Base-by-base conservation (phyloP, 768 basidiomycete genomes). In the Termitomyces sp. region DNA sequence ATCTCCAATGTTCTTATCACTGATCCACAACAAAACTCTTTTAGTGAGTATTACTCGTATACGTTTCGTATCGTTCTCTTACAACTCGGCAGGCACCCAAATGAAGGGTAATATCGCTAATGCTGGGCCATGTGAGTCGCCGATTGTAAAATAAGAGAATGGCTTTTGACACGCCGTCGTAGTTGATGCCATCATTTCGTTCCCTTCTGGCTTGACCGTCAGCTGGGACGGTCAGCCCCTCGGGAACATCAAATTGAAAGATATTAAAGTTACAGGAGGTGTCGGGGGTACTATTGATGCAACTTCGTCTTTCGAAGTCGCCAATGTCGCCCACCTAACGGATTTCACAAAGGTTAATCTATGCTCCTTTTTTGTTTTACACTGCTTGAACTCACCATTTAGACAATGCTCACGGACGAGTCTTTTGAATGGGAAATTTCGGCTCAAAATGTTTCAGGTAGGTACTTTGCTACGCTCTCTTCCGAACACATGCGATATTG, bases 381-480 rank as follows among this genome's bases (percentile, higher is more conserved):
- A 7, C 9, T 33, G 3, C 44, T 50, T 45, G 50, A 49, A 19
- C 50, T 33, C 58, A 11, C 12, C 30, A 15, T 23, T 19, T 58
- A 78, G 81, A 71, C 73, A 21, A 68, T 89, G 55, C 75, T 89
- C 11, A 88, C 82, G 0, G 72, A 82, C 49, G 82, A 84, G 59
- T 78, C 77, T 2, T 90, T 90, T 62, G 78, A 81, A 19, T 90
- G 87, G 88, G 75, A 78, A 15, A 89, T 89, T 58, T 76, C 79
- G 9, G 82, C 80, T 26, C 75, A 84, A 44, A 85, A 87, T 64
- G 63, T 89, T 52, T 83, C 80, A 43, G 82, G 84, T 81, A 57
- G 49, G 75, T 60, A 15, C 37, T 15, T 38, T 50, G 44, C 49
- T 11, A 19, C 5, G 15, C 17, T 42, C 3, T 14, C 46, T 58